These are phyloP conservation scores for Nemania diffusa DNA, from an alignment of 2,329 filamentous ascomycete species.

Conservation along the genomic window DNA sequence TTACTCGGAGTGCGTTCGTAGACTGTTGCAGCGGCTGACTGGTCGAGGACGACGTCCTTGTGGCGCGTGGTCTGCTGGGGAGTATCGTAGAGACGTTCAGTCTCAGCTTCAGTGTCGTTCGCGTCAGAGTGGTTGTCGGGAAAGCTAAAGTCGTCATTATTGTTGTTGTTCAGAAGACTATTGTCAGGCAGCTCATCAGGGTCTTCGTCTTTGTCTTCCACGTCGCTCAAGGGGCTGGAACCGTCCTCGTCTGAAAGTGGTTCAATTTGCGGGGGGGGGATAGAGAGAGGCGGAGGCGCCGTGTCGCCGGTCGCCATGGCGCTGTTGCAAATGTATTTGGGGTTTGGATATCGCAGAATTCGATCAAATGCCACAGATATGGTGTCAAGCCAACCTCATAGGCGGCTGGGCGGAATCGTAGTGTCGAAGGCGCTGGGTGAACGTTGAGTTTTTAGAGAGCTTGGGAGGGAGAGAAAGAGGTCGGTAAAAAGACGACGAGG, in stretches of 20 bases:
- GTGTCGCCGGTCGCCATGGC: conserved; percentile 63
- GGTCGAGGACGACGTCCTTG: conserved; percentile 68
- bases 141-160: conserved; percentile 49
- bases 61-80: conserved; percentile 71
- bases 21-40: conserved; percentile 62
- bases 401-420: conserved; percentile 9
- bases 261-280: conserved; percentile 59
- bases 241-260: conserved; percentile 69
- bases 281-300: conserved; percentile 61
- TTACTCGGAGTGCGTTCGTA: conserved; percentile 81
- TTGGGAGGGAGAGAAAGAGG: conserved; percentile 24
- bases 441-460: conserved; percentile 33
- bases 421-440: conserved; percentile 16
- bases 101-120: conserved; percentile 87
- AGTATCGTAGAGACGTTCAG: conserved; percentile 91
- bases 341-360: not conserved
- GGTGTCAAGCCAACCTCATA: not conserved
- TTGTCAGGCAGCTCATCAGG: conserved; percentile 69
- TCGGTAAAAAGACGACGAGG: conserved; percentile 19
- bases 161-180: conserved; percentile 44
- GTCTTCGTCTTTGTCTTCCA: conserved; percentile 81
- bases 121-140: conserved; percentile 68
- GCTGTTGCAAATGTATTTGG: conserved; percentile 2
- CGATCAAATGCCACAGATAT: not conserved
- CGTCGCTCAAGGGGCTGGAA: conserved; percentile 93